These are phyloP conservation scores for Vigna mungo DNA, from an alignment of 306 rosid genomes.

Conservation along the genomic window DNA sequence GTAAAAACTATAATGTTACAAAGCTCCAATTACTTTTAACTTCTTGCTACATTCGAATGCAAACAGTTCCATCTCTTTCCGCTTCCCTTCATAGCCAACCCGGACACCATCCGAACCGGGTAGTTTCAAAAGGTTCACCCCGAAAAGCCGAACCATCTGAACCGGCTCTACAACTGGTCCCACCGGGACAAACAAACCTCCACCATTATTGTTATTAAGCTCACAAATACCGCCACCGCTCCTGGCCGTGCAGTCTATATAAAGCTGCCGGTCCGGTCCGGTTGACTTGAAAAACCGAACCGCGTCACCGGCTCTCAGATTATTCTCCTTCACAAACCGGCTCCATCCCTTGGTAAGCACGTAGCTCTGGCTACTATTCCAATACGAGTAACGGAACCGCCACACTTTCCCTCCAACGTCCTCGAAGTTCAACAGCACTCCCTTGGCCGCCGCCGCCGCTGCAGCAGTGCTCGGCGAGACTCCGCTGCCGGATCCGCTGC, in stretches of 20 bases:
- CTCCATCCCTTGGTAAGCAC: conserved; percentile 97
- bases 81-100: conserved; percentile 66
- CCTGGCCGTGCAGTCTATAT: conserved; percentile 72
- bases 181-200: conserved; percentile 42
- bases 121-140: conserved; percentile 82
- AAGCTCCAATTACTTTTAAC: conserved; percentile 87
- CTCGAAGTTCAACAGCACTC: conserved; percentile 79
- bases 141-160: conserved; percentile 82
- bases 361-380: conserved; percentile 99
- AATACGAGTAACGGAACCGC: conserved; percentile 95
- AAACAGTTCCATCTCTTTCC: conserved; percentile 78
- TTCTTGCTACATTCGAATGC: conserved; percentile 76
- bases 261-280: conserved; percentile 75
- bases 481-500: conserved; percentile 28
- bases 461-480: neutral
- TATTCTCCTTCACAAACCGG: conserved; percentile 97
- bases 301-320: conserved; percentile 79
- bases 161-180: conserved; percentile 68
- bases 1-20: conserved; percentile 51
- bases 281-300: conserved; percentile 72
- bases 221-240: conserved; percentile 3
- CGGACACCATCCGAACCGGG: conserved; percentile 54
- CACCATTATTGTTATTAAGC: neutral
- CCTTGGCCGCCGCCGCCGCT: conserved; percentile 56
- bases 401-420: conserved; percentile 95